Evolutionary conservation across 805 yeast genomes (phyloP), one percentile per base, ranked within the genome.

Genomic region (Kazachstania martiniae): DNA sequence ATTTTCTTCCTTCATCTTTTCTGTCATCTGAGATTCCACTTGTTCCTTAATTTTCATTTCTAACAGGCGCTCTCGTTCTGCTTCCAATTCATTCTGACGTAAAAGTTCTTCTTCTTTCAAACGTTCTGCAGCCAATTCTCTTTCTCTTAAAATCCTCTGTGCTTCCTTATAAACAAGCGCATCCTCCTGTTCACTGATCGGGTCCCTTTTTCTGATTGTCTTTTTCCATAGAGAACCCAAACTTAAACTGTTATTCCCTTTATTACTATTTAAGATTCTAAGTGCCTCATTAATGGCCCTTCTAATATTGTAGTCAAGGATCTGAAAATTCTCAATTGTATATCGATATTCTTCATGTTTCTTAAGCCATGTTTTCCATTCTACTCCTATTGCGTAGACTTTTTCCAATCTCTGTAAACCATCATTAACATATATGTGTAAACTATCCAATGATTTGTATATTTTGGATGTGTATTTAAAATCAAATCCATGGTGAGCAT

Each of bases 221-320:
- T n/a, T 23, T 21, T 29, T 28, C 32, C 18, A 33, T 35, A 18
- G 17, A 14, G n/a, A 10, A 16, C n/a, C n/a, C n/a, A n/a, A n/a
- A n/a, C n/a, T n/a, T n/a, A n/a, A n/a, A n/a, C n/a, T n/a, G n/a
- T n/a, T n/a, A n/a, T n/a, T n/a, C n/a, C n/a, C n/a, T n/a, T n/a
- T n/a, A n/a, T n/a, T n/a, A n/a, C n/a, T n/a, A n/a, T n/a, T n/a
- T 10, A 39, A 8, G 4, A 26, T 10, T 12, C 25, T 24, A 5
- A 36, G 25, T 10, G 33, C 21, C 8, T 40, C 38, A n/a, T 41
- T 38, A 28, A 51, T 38, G 12, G 38, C 30, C 9, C 38, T 24
- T 22, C 54, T 51, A 5, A 54, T 46, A 26, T 53, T 55, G 27
- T 45, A 46, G n/a, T 46, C 54, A 3, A 54, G 33, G n/a, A 54